A percentile compares a stretch with the other conserved stretches of the same genome.
These are phyloP conservation scores for Heliosperma pusillum DNA, from an alignment of 148 eudicot species.

Conservation along the genomic window DNA sequence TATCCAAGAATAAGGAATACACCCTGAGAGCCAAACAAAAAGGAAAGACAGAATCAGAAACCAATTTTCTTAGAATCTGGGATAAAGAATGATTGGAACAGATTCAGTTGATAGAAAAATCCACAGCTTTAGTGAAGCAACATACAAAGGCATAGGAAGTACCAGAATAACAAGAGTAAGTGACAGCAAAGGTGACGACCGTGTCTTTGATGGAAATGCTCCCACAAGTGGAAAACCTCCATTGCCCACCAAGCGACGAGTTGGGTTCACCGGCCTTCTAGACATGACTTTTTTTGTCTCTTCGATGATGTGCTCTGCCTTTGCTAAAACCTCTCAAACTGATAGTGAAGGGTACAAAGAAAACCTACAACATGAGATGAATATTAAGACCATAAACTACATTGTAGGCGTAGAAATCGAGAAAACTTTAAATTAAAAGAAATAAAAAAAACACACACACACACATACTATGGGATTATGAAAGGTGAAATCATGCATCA, in stretches of 20 bases:
- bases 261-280: conserved; percentile 65
- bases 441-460: too few species aligned
- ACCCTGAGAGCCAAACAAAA: conserved; percentile 50
- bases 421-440: too few species aligned
- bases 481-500: too few species aligned
- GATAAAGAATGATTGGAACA: background rate
- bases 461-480: too few species aligned
- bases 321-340: background rate
- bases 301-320: background rate
- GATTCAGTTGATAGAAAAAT: background rate
- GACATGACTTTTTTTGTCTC: conserved; percentile 49
- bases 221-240: conserved; percentile 66
- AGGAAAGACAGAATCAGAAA: background rate
- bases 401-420: background rate
- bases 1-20: conserved; percentile 71
- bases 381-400: background rate
- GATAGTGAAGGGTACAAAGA: background rate
- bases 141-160: background rate
- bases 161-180: conserved; percentile 35
- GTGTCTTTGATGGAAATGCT: conserved; percentile 72
- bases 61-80: background rate
- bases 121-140: background rate
- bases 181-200: conserved; percentile 71
- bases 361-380: conserved; percentile 6
- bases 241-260: conserved; percentile 64